These are phyloP conservation scores for Citrus reticulata DNA, from an alignment of 345 rosid species.

Conservation along the genomic window DNA sequence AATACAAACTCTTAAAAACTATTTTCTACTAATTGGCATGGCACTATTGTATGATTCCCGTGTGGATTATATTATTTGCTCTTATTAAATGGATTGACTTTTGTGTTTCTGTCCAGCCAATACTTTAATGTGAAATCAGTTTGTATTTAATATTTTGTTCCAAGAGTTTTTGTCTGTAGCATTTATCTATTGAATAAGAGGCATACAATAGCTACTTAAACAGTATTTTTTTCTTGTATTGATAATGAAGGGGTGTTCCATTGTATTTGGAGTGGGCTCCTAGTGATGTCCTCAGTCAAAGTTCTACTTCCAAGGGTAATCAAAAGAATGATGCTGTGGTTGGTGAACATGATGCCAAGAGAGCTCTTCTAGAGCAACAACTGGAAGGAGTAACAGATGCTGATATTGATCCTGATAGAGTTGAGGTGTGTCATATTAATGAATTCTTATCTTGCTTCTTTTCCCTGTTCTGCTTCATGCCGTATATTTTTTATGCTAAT, in stretches of 20 bases:
- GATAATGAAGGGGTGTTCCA: slow-evolving; percentile 74
- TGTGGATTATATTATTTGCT: not conserved
- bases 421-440: slow-evolving; percentile 52
- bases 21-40: not conserved
- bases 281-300: slow-evolving; percentile 51
- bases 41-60: not conserved
- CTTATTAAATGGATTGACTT: not conserved
- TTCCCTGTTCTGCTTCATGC: not conserved
- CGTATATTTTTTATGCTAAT: not conserved
- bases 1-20: not conserved
- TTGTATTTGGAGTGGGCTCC: slow-evolving; percentile 98
- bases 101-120: not conserved
- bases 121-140: not conserved
- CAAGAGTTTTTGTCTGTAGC: not conserved
- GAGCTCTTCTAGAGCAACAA: slow-evolving; percentile 57
- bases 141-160: too few species aligned
- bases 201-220: not conserved
- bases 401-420: slow-evolving; percentile 75
- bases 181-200: not conserved
- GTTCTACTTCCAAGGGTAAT: slow-evolving; percentile 28
- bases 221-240: slow-evolving; percentile 8
- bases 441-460: not conserved
- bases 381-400: slow-evolving; percentile 51
- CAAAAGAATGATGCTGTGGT: slow-evolving; percentile 36
- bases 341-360: slow-evolving; percentile 60